Evolutionary conservation across 2,329 filamentous ascomycete genomes (phyloP).

Genomic region (Nemania abortiva): DNA sequence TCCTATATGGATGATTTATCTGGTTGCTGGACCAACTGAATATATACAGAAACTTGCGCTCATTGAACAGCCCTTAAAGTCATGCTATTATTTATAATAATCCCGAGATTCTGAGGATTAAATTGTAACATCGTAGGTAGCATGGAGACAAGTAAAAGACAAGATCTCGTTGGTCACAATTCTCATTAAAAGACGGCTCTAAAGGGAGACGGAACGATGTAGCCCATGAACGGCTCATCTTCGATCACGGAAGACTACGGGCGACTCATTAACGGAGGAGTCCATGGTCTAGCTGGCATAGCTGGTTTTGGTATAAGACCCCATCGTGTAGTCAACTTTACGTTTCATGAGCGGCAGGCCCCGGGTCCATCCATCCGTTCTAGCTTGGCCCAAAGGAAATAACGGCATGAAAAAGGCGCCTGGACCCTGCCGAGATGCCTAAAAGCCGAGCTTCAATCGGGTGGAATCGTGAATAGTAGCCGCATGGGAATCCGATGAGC

Average conservation of each 20-base stretch:
- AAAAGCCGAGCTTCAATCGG: conserved; percentile 50
- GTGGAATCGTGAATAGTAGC: conserved; percentile 47
- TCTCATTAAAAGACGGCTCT: neutral
- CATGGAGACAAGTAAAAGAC: neutral
- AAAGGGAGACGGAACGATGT: neutral
- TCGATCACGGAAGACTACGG: conserved; percentile 28
- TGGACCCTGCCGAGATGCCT: conserved; percentile 34
- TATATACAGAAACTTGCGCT: neutral
- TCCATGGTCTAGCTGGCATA: neutral
- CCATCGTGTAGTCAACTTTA: conserved; percentile 21
- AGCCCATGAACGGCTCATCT: conserved; percentile 8
- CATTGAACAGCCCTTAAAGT: too few species aligned
- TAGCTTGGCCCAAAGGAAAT: conserved; percentile 24
- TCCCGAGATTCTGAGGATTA: neutral
- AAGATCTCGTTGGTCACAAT: neutral
- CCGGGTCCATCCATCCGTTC: conserved; percentile 19
- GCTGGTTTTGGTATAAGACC: conserved; percentile 10
- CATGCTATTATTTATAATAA: neutral
- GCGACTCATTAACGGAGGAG: conserved; percentile 1
- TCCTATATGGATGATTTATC: too few species aligned
- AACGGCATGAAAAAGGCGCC: conserved; percentile 22
- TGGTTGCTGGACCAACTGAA: too few species aligned
- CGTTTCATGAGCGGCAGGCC: conserved; percentile 20
- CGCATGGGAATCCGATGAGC: conserved; percentile 46
- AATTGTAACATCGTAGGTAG: neutral